These are phyloP conservation scores for Cytospora piceicola DNA, from an alignment of 2,329 filamentous ascomycete species.

Conservation along the genomic window DNA sequence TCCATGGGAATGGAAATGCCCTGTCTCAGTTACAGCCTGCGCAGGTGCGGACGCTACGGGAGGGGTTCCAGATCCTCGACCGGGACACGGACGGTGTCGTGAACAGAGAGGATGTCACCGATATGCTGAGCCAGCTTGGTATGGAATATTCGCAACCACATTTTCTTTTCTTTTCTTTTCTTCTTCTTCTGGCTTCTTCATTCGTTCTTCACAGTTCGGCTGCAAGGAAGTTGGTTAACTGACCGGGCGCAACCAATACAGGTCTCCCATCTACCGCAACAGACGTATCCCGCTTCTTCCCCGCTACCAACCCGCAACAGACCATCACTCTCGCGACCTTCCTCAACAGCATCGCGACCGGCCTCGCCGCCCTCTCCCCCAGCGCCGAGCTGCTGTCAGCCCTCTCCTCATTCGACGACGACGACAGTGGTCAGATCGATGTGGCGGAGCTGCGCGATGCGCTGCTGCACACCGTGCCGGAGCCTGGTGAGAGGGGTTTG, in stretches of 20 bases:
- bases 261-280: slow-evolving; percentile 74
- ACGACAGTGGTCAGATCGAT: slow-evolving; percentile 92
- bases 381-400: slow-evolving; percentile 82
- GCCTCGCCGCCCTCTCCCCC: slow-evolving; percentile 75
- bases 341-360: slow-evolving; percentile 77
- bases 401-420: slow-evolving; percentile 93
- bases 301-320: slow-evolving; percentile 64
- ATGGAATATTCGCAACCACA: slow-evolving; percentile 30
- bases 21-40: slow-evolving; percentile 77
- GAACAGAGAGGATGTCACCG: slow-evolving; percentile 79
- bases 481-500: slow-evolving; percentile 68
- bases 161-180: too few species aligned
- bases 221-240: neutral
- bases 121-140: slow-evolving; percentile 88
- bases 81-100: slow-evolving; percentile 84
- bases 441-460: slow-evolving; percentile 81
- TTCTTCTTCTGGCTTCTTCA: neutral
- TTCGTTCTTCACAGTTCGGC: slow-evolving; percentile 24
- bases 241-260: slow-evolving; percentile 39
- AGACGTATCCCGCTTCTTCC: slow-evolving; percentile 82
- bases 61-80: slow-evolving; percentile 93
- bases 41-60: slow-evolving; percentile 84
- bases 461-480: slow-evolving; percentile 78
- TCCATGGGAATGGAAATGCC: slow-evolving; percentile 50
- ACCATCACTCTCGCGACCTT: slow-evolving; percentile 85